Evolutionary conservation across 495 filamentous ascomycete genomes (phyloP).

Genomic region (Hypoxylon rickii): DNA sequence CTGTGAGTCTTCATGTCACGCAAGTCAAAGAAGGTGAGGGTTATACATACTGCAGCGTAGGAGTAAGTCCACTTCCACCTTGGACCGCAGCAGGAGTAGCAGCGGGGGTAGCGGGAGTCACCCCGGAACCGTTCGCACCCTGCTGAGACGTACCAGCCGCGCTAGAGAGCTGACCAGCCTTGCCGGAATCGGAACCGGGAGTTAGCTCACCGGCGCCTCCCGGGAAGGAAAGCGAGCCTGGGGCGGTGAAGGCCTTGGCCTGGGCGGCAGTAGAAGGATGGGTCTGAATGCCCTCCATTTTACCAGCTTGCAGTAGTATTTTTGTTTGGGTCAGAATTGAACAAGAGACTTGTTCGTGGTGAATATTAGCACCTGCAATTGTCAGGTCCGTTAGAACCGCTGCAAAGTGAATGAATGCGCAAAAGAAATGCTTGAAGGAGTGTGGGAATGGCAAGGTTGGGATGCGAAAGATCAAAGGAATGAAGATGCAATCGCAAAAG

Average conservation of each 20-base stretch:
- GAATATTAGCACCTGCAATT: too few relatives aligned
- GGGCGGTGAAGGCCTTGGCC: conserved; percentile 88
- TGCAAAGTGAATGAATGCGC: background rate
- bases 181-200: conserved; percentile 61
- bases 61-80: conserved; percentile 88
- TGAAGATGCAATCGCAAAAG: too few relatives aligned
- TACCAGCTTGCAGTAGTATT: conserved; percentile 37
- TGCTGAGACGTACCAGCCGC: too few relatives aligned
- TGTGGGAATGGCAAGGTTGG: too few relatives aligned
- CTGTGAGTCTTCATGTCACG: conserved; percentile 62
- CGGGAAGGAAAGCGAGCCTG: conserved; percentile 88
- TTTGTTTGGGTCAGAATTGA: too few relatives aligned
- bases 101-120: conserved; percentile 94
- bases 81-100: conserved; percentile 82
- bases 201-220: conserved; percentile 80
- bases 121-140: conserved; percentile 71
- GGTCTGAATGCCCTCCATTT: conserved; percentile 91
- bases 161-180: conserved; percentile 58
- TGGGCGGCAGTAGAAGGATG: conserved; percentile 86
- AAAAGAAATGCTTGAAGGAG: too few relatives aligned
- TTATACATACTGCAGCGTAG: conserved; percentile 96
- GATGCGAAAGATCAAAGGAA: too few relatives aligned
- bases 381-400: too few relatives aligned
- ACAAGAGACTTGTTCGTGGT: too few relatives aligned
- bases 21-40: conserved; percentile 35